Evolutionary conservation across 352 stramenopile species (phyloP).

Genomic region (Pythium grandisporangium): DNA sequence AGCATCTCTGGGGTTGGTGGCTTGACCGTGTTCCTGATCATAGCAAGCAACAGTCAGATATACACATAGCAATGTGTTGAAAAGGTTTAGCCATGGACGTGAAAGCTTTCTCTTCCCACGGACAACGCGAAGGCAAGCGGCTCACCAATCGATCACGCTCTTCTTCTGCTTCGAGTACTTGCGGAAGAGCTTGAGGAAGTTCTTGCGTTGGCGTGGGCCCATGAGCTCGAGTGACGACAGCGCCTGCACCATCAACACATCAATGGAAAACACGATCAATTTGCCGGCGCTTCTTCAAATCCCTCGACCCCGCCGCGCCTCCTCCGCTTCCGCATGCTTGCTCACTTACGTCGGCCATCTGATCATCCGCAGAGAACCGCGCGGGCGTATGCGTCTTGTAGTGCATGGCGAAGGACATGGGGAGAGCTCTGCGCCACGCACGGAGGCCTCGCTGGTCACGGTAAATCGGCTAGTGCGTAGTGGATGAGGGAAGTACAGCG

Average conservation of each 20-base stretch:
- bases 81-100: too few species aligned
- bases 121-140: too few species aligned
- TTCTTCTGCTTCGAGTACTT: slow-evolving; percentile 85
- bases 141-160: slow-evolving; percentile 78
- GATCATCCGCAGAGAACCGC: slow-evolving; percentile 80
- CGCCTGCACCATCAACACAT: slow-evolving; percentile 33
- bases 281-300: too few species aligned
- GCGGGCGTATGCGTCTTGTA: slow-evolving; percentile 83
- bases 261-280: too few species aligned
- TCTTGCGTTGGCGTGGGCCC: slow-evolving; percentile 69
- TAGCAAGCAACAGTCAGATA: slow-evolving; percentile 1
- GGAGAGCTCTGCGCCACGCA: too few species aligned
- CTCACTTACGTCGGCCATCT: slow-evolving; percentile 70
- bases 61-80: slow-evolving; percentile 1
- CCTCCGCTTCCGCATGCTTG: neutral
- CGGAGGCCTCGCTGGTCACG: too few species aligned
- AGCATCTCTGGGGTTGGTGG: slow-evolving; percentile 67
- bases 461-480: too few species aligned
- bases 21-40: slow-evolving; percentile 63
- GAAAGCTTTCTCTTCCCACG: too few species aligned
- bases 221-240: slow-evolving; percentile 75
- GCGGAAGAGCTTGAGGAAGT: slow-evolving; percentile 86
- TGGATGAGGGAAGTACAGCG: too few species aligned
- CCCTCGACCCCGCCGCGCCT: neutral
- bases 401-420: slow-evolving; percentile 35